These are phyloP conservation scores for Lachnellula cervina DNA, from an alignment of 2,329 filamentous ascomycete genomes.

Conservation along the genomic window DNA sequence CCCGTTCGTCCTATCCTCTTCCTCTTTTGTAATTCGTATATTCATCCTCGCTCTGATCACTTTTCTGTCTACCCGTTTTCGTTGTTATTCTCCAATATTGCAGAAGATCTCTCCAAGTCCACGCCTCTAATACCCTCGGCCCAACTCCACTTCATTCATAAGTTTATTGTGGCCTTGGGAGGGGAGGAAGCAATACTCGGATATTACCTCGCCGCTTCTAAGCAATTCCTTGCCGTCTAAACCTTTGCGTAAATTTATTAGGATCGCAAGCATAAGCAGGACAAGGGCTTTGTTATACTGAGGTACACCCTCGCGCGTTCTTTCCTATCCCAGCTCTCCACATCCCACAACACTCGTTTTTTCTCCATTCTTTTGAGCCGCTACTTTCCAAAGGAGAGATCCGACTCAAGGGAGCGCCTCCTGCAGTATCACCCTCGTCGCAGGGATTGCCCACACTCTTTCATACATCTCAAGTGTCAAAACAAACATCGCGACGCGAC, in stretches of 20 bases:
- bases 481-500: constrained; percentile 31
- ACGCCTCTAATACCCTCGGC: constrained; percentile 20
- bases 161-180: constrained; percentile 12
- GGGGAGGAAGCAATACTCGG: constrained; percentile 28
- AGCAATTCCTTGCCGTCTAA: constrained; percentile 17
- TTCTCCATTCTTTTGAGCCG: constrained; percentile 18
- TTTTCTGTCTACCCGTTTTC: constrained; percentile 17
- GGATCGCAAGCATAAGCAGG: constrained; percentile 12
- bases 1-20: not conserved
- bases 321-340: constrained; percentile 24
- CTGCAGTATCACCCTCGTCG: constrained; percentile 30
- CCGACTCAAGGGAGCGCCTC: constrained; percentile 26
- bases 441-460: constrained; percentile 28
- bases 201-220: constrained; percentile 29
- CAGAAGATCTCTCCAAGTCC: constrained; percentile 7
- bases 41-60: constrained; percentile 31
- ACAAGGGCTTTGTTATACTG: constrained; percentile 30
- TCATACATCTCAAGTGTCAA: constrained; percentile 26
- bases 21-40: constrained; percentile 10
- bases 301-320: constrained; percentile 31
- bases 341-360: constrained; percentile 11
- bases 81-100: constrained; percentile 23
- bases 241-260: constrained; percentile 23
- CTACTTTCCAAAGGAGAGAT: constrained; percentile 26
- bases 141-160: constrained; percentile 25